phyloP scores from a whole-genome alignment of 257 asterid genomes.

The Paulownia fortunei region DNA sequence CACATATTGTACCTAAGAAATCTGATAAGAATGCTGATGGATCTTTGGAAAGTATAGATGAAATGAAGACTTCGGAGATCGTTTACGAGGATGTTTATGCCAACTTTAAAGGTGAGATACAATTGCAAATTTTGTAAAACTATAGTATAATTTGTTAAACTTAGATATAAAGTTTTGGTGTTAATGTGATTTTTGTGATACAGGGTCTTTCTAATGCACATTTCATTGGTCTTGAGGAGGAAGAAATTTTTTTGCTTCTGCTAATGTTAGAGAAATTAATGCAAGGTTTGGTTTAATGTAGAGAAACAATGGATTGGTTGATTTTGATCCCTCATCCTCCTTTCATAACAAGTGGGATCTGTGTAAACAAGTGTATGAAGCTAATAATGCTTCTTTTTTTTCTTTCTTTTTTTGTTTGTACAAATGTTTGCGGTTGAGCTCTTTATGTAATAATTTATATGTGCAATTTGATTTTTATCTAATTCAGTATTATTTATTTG shows the following conservation, averaged over 20 bases:
- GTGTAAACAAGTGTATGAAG: slow-evolving; percentile 24
- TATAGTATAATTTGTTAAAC: not conserved
- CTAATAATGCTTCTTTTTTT: not conserved
- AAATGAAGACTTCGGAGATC: slow-evolving; percentile 41
- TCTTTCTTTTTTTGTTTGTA: slow-evolving; percentile 25
- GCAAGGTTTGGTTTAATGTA: slow-evolving; percentile 26
- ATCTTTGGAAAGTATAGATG: slow-evolving; percentile 62
- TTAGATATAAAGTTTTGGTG: not conserved
- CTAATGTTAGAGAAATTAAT: slow-evolving; percentile 16
- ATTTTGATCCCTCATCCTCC: slow-evolving; percentile 22
- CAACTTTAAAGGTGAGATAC: slow-evolving; percentile 37
- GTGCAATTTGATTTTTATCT: slow-evolving; percentile 18
- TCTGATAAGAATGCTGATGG: slow-evolving; percentile 39
- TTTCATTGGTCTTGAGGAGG: slow-evolving; percentile 13
- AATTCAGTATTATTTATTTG: not conserved
- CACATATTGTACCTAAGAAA: slow-evolving; percentile 49
- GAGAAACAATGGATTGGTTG: slow-evolving; percentile 26
- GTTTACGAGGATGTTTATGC: slow-evolving; percentile 29
- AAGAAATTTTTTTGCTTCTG: slow-evolving; percentile 19
- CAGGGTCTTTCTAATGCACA: slow-evolving; percentile 33
- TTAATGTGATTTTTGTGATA: not conserved
- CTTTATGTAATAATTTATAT: slow-evolving; percentile 32
- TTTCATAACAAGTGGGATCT: slow-evolving; percentile 13
- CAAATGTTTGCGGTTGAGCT: slow-evolving; percentile 37
- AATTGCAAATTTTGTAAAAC: not conserved